Conservation (phyloP, 169 alveolate species). For the Toxoplasma gondii region DNA sequence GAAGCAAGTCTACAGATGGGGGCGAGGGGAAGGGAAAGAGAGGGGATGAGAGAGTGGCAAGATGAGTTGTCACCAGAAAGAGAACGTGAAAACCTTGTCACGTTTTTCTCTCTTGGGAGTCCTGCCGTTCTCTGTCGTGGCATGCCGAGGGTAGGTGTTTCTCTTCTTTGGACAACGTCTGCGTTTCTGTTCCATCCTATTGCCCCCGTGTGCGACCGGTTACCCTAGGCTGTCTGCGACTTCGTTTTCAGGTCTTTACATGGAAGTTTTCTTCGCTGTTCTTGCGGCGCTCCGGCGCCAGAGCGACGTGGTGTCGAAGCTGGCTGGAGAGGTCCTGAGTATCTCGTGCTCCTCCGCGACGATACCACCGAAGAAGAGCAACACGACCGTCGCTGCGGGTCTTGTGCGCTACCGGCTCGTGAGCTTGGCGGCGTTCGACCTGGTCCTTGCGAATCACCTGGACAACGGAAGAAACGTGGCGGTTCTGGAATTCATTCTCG, state of each 20-base stretch:
- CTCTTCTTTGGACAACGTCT: too few species aligned
- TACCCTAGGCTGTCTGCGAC: too few species aligned
- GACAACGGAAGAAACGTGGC: not conserved
- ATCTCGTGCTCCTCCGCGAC: constrained; percentile 42
- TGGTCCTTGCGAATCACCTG: not conserved
- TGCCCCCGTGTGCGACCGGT: too few species aligned
- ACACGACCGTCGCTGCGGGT: constrained; percentile 42
- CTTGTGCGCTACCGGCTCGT: constrained; percentile 45
- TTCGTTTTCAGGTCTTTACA: constrained; percentile 19
- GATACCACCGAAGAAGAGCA: constrained; percentile 25
- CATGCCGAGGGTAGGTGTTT: too few species aligned
- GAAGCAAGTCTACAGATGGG: too few species aligned
- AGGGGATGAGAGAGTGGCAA: too few species aligned
- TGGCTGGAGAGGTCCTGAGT: constrained; percentile 22
- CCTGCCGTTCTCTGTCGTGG: too few species aligned
- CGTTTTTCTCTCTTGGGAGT: too few species aligned
- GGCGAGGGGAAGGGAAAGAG: too few species aligned
- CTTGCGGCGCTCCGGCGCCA: constrained; percentile 31
- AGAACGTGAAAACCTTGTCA: too few species aligned
- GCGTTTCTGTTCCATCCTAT: too few species aligned
- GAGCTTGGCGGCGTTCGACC: constrained; percentile 20
- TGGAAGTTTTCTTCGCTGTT: constrained; percentile 30
- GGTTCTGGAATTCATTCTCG: constrained; percentile 31
- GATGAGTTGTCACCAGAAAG: too few species aligned
- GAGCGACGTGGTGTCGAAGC: constrained; percentile 8